phyloP scores from a whole-genome alignment of 1,139 yeast species.

The Cylindricascospora bacillispora region DNA sequence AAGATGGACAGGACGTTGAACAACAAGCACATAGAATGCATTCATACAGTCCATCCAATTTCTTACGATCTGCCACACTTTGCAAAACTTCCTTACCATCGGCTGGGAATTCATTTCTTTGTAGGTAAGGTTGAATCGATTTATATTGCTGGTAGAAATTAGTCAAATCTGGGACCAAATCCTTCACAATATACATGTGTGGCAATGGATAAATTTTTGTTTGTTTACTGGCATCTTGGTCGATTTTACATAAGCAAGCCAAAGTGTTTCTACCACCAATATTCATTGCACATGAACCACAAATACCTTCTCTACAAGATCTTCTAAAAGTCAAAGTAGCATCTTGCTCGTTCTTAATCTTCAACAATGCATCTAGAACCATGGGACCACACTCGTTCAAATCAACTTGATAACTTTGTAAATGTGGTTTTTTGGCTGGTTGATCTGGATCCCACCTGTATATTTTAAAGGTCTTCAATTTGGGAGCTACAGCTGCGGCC shows the following conservation, averaged over 20 bases:
- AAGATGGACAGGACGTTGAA: slow-evolving; percentile 97
- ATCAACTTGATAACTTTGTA: slow-evolving; percentile 76
- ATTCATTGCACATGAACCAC: slow-evolving; percentile 99
- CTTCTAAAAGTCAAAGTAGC: slow-evolving; percentile 92
- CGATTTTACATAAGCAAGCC: slow-evolving; percentile 93
- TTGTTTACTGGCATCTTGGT: slow-evolving; percentile 60
- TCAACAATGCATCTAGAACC: slow-evolving; percentile 90
- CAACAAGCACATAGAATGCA: slow-evolving; percentile 98
- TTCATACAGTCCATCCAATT: slow-evolving; percentile 93
- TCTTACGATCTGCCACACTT: slow-evolving; percentile 85
- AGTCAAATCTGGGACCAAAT: slow-evolving; percentile 94
- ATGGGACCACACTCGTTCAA: slow-evolving; percentile 92
- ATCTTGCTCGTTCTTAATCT: slow-evolving; percentile 94
- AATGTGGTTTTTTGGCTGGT: slow-evolving; percentile 82
- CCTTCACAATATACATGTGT: slow-evolving; percentile 95
- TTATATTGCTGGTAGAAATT: slow-evolving; percentile 97
- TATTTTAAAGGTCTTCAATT: slow-evolving; percentile 74
- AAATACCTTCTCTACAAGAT: slow-evolving; percentile 98
- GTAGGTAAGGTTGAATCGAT: slow-evolving; percentile 93
- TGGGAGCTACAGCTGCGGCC: slow-evolving; percentile 33
- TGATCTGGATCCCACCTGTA: slow-evolving; percentile 98
- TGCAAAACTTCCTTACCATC: slow-evolving; percentile 94
- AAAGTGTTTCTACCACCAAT: slow-evolving; percentile 94
- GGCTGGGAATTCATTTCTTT: slow-evolving; percentile 65
- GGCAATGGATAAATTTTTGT: slow-evolving; percentile 93